A percentile compares a stretch with the other conserved stretches of the same genome.
Conservation (phyloP, 2,329 filamentous ascomycete species). For the Dissoconium aciculare region DNA sequence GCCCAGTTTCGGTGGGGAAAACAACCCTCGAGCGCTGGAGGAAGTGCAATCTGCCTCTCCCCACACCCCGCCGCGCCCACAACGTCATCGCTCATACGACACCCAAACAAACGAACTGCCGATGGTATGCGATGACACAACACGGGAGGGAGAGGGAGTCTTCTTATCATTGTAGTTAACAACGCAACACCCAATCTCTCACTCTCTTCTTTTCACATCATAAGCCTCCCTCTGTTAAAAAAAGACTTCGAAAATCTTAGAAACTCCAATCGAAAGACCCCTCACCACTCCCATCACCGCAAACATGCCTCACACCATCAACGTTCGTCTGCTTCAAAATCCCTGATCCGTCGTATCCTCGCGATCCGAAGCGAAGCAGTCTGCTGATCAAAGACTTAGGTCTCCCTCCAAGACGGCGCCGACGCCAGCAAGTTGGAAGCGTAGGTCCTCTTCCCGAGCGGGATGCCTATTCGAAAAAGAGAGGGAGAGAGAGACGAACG, state of each 20-base stretch:
- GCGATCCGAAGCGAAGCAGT: neutral
- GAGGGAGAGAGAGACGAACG: no score
- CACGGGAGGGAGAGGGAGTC: no score
- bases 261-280: no score
- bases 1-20: no score
- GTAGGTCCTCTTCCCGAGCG: constrained; percentile 31
- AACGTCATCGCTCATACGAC: no score
- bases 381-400: constrained; percentile 37
- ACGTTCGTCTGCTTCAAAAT: constrained; percentile 7
- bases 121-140: no score
- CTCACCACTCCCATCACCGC: neutral
- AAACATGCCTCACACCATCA: constrained; percentile 15
- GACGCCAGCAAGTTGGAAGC: constrained; percentile 50
- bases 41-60: no score
- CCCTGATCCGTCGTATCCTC: no score
- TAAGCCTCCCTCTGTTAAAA: neutral
- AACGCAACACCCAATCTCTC: neutral
- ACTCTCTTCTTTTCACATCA: neutral
- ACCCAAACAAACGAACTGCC: no score
- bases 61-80: no score
- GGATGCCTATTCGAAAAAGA: neutral
- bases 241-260: neutral
- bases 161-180: no score
- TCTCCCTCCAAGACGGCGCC: constrained; percentile 63
- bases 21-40: no score